Evolutionary conservation across 495 filamentous ascomycete genomes (phyloP).

Genomic region (Neurospora pannonica): DNA sequence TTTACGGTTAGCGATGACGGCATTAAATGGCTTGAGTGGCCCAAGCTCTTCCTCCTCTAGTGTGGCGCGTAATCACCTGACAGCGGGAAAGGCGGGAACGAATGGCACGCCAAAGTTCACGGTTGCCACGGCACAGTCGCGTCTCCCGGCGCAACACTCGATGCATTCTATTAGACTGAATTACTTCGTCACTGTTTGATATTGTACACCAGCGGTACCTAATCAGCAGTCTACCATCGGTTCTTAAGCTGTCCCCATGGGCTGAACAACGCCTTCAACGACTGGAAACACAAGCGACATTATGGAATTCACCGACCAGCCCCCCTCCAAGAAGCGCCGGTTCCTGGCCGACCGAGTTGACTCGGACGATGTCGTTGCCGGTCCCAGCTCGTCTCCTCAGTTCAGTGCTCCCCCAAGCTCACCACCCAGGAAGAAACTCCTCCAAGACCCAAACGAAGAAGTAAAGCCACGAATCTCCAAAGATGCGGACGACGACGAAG

Average conservation of each 20-base stretch:
- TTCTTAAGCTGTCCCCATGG: neutral
- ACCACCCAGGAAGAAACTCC: conserved; percentile 1
- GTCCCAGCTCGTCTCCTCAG: neutral
- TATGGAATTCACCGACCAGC: conserved; percentile 51
- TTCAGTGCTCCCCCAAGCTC: neutral
- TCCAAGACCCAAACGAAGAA: neutral
- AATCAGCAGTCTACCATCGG: neutral
- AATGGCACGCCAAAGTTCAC: conserved; percentile 21
- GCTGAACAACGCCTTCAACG: conserved; percentile 1
- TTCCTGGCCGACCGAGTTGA: conserved; percentile 59
- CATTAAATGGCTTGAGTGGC: neutral
- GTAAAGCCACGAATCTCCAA: neutral
- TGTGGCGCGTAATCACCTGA: conserved; percentile 20
- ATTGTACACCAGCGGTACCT: neutral
- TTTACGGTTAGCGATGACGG: neutral
- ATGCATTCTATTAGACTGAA: neutral
- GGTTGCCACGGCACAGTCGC: conserved; percentile 12
- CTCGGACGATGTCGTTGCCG: conserved; percentile 9
- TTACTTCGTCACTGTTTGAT: neutral
- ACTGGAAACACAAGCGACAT: conserved; percentile 4
- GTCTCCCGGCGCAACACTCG: conserved; percentile 21
- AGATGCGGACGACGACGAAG: neutral
- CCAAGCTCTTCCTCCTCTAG: neutral
- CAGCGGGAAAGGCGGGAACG: neutral
- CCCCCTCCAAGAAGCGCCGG: conserved; percentile 69